These are phyloP conservation scores for Trichocomaceae sp. DNA, from an alignment of 2,329 filamentous ascomycete species.

Conservation along the genomic window DNA sequence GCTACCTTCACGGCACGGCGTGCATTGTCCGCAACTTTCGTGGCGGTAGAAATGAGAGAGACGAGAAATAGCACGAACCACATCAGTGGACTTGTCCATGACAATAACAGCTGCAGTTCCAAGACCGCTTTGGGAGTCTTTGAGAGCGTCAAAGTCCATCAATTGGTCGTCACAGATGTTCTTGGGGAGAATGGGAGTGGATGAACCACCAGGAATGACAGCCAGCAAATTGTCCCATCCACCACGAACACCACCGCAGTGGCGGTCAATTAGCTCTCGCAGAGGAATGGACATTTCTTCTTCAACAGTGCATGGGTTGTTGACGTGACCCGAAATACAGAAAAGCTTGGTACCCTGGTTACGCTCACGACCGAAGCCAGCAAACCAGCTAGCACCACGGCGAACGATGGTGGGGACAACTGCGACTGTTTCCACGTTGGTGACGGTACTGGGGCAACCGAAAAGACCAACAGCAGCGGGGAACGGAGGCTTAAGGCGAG, in stretches of 20 bases:
- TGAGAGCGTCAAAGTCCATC: conserved; percentile 98
- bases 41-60: conserved; percentile 97
- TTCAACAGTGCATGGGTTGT: conserved; percentile 96
- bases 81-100: conserved; percentile 97
- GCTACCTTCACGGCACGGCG: conserved; percentile 96
- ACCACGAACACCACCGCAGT: conserved; percentile 92
- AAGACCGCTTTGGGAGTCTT: conserved; percentile 95
- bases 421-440: conserved; percentile 95
- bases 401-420: conserved; percentile 94
- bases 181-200: conserved; percentile 91
- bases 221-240: conserved; percentile 98
- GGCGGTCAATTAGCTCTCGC: conserved; percentile 92
- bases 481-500: conserved; percentile 96
- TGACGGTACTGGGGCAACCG: conserved; percentile 94
- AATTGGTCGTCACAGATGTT: conserved; percentile 84
- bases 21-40: conserved; percentile 97
- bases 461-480: conserved; percentile 95
- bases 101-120: conserved; percentile 97
- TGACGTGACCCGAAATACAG: conserved; percentile 97
- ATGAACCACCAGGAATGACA: conserved; percentile 92
- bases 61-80: conserved; percentile 87
- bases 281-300: conserved; percentile 99
- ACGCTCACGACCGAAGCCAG: conserved; percentile 85
- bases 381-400: conserved; percentile 88
- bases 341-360: conserved; percentile 97